Evolutionary conservation across 768 basidiomycete genomes (phyloP).

Genomic region (Leccinum imitatum): DNA sequence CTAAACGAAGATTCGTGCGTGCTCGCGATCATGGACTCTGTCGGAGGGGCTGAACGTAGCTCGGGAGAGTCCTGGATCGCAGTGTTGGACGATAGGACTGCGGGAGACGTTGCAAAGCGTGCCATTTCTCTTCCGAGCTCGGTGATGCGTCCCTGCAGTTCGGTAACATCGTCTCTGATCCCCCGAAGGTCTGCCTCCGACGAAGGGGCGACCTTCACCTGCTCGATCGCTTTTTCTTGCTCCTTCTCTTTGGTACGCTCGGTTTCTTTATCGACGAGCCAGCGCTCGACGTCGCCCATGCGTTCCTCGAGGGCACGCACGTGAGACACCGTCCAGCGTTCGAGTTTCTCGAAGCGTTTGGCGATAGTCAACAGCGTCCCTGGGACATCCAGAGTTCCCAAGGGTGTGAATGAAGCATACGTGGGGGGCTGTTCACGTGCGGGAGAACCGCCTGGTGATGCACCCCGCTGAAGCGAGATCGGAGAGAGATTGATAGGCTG

Average conservation of each 20-base stretch:
- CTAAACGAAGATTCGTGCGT: constrained; percentile 28
- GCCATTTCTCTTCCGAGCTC: constrained; percentile 82
- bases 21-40: constrained; percentile 45
- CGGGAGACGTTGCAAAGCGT: constrained; percentile 57
- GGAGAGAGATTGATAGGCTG: constrained; percentile 53
- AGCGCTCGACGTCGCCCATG: constrained; percentile 89
- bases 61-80: constrained; percentile 44
- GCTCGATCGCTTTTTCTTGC: constrained; percentile 15
- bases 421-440: constrained; percentile 59
- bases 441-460: constrained; percentile 38
- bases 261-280: constrained; percentile 83
- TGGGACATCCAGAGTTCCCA: constrained; percentile 73
- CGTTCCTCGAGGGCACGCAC: constrained; percentile 87
- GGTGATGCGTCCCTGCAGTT: constrained; percentile 72
- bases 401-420: constrained; percentile 71
- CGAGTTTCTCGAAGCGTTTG: constrained; percentile 79
- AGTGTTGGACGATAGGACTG: constrained; percentile 44
- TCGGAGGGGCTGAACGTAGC: constrained; percentile 44
- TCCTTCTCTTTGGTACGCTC: constrained; percentile 49
- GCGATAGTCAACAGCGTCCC: constrained; percentile 74
- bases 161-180: constrained; percentile 66
- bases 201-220: constrained; percentile 12
- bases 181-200: constrained; percentile 44
- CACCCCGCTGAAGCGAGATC: constrained; percentile 54
- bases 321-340: constrained; percentile 87